phyloP scores from a whole-genome alignment of 768 basidiomycete genomes.

The Cystobasidium onofrii region DNA sequence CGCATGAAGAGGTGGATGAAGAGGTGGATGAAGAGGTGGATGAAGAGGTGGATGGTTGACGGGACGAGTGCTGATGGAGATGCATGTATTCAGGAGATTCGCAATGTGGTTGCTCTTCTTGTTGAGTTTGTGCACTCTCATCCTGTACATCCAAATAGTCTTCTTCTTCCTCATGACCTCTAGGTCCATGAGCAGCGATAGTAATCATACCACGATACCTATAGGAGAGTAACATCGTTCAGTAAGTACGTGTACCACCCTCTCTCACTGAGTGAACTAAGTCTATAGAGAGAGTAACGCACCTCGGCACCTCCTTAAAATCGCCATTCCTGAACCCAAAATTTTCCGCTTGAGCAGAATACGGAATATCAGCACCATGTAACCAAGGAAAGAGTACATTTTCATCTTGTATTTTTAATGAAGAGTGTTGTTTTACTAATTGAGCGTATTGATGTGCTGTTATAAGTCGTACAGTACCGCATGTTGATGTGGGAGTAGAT shows the following conservation, averaged over 20 bases:
- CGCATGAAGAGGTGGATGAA: not conserved
- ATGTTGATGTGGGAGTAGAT: not conserved
- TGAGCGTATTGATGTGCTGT: constrained; percentile 53
- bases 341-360: constrained; percentile 70
- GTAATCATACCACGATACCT: constrained; percentile 8
- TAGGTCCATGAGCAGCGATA: constrained; percentile 5
- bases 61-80: not conserved
- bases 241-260: too few relatives aligned
- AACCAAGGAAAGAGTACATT: constrained; percentile 77
- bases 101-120: not conserved
- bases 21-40: not conserved
- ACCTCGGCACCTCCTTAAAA: not conserved
- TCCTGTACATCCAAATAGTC: not conserved
- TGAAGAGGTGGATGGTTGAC: not conserved
- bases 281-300: not conserved
- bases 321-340: constrained; percentile 49
- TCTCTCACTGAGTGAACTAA: too few relatives aligned
- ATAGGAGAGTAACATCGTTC: not conserved
- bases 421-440: constrained; percentile 58
- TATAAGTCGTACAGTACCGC: constrained; percentile 46
- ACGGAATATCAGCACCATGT: constrained; percentile 75
- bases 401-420: constrained; percentile 64
- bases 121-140: too few relatives aligned
- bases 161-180: not conserved
- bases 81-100: too few relatives aligned